A percentile compares a stretch with the other conserved stretches of the same genome.
These are phyloP conservation scores for Zygosaccharomyces sapae DNA, from an alignment of 1,139 yeast species.

Conservation along the genomic window DNA sequence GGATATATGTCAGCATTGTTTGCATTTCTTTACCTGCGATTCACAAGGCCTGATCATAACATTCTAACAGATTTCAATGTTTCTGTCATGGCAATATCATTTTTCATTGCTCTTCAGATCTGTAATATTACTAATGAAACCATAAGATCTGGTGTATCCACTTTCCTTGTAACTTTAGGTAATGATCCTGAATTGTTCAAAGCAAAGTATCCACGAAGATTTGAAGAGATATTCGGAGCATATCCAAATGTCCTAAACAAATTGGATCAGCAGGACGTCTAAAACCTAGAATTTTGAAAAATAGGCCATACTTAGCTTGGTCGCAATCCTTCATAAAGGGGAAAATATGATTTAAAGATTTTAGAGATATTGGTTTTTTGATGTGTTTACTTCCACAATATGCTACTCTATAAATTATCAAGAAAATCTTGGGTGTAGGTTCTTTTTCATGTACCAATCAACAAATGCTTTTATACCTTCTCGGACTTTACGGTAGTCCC, in stretches of 20 bases:
- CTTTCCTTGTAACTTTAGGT: conserved; percentile 83
- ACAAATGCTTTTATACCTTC: conserved; percentile 69
- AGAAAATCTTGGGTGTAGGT: conserved; percentile 51
- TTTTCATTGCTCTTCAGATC: conserved; percentile 73
- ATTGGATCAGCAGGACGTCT: conserved; percentile 38
- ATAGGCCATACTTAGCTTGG: neutral
- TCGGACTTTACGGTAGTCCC: conserved; percentile 71
- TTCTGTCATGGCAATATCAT: conserved; percentile 73
- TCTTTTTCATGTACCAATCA: conserved; percentile 77
- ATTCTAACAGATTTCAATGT: conserved; percentile 63
- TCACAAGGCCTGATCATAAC: conserved; percentile 72
- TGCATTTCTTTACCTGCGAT: conserved; percentile 65
- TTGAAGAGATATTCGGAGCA: conserved; percentile 63
- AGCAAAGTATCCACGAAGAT: conserved; percentile 69
- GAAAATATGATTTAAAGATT: neutral
- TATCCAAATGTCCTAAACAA: conserved; percentile 74
- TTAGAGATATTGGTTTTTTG: neutral
- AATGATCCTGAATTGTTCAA: conserved; percentile 84
- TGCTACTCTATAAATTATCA: conserved; percentile 12
- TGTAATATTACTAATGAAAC: conserved; percentile 69
- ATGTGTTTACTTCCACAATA: conserved; percentile 1
- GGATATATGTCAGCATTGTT: conserved; percentile 67
- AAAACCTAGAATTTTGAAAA: neutral
- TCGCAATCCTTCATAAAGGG: conserved; percentile 1
- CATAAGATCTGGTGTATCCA: conserved; percentile 78